Conservation (phyloP, 2,329 filamentous ascomycete genomes). For the Basipetospora chlamydospora region DNA sequence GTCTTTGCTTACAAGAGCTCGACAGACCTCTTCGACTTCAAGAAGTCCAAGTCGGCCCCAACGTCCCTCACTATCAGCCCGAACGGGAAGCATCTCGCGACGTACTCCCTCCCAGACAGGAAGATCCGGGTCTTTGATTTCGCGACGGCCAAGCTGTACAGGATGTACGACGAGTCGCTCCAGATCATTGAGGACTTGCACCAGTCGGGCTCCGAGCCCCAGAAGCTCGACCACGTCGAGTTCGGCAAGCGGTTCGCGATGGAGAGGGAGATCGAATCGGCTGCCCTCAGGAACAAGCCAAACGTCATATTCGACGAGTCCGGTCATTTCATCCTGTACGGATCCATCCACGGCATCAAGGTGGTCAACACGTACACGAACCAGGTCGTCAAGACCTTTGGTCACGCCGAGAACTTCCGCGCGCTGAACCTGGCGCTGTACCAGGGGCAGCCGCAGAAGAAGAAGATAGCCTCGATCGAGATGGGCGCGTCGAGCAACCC, state of each 20-base stretch:
- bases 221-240: slow-evolving; percentile 77
- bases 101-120: slow-evolving; percentile 83
- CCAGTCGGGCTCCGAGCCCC: slow-evolving; percentile 69
- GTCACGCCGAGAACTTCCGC: slow-evolving; percentile 76
- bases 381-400: slow-evolving; percentile 78
- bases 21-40: slow-evolving; percentile 93
- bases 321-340: slow-evolving; percentile 86
- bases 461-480: slow-evolving; percentile 80
- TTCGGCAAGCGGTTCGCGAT: slow-evolving; percentile 79
- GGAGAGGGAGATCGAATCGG: slow-evolving; percentile 71
- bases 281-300: slow-evolving; percentile 50
- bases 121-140: slow-evolving; percentile 94
- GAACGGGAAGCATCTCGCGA: slow-evolving; percentile 70
- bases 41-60: slow-evolving; percentile 79
- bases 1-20: slow-evolving; percentile 90
- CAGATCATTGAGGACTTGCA: slow-evolving; percentile 87
- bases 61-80: slow-evolving; percentile 75
- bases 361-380: slow-evolving; percentile 95
- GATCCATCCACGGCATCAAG: slow-evolving; percentile 82
- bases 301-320: slow-evolving; percentile 96
- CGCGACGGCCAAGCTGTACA: slow-evolving; percentile 68
- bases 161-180: slow-evolving; percentile 91
- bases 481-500: slow-evolving; percentile 96
- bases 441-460: slow-evolving; percentile 90
- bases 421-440: slow-evolving; percentile 75